Evolutionary conservation across 1,139 yeast species (phyloP).

Genomic region (Pichia sp.): DNA sequence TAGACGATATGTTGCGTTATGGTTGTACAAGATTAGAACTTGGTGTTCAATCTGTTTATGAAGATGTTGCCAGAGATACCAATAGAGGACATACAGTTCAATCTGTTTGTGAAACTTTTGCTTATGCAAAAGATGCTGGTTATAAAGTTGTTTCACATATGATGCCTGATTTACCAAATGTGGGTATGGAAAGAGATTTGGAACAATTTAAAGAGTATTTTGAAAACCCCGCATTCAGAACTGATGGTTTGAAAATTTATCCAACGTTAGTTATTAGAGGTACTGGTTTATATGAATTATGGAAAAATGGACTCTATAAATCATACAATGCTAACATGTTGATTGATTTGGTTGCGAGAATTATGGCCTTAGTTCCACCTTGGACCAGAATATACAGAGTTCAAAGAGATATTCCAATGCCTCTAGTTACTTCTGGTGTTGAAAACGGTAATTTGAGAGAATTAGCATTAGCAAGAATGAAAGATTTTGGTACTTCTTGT

Average conservation of each 20-base stretch:
- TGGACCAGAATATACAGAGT: slow-evolving; percentile 99
- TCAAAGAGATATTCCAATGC: slow-evolving; percentile 99
- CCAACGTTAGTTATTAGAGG: slow-evolving; percentile 98
- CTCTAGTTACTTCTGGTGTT: slow-evolving; percentile 94
- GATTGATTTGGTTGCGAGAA: slow-evolving; percentile 90
- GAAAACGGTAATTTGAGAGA: slow-evolving; percentile 97
- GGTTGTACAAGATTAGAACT: slow-evolving; percentile 97
- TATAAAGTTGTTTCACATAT: slow-evolving; percentile 95
- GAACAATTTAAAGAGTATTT: slow-evolving; percentile 95
- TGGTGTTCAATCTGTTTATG: slow-evolving; percentile 96
- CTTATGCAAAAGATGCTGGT: slow-evolving; percentile 95
- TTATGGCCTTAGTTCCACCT: slow-evolving; percentile 93
- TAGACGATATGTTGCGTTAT: slow-evolving; percentile 89
- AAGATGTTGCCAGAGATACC: slow-evolving; percentile 97
- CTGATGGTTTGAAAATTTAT: slow-evolving; percentile 91
- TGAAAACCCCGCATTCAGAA: slow-evolving; percentile 93
- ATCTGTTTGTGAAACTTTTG: slow-evolving; percentile 93
- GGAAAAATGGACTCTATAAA: slow-evolving; percentile 94
- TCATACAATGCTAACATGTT: slow-evolving; percentile 93
- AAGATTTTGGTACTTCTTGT: slow-evolving; percentile 93
- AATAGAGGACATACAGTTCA: slow-evolving; percentile 97
- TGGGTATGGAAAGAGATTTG: slow-evolving; percentile 96
- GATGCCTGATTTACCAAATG: slow-evolving; percentile 99
- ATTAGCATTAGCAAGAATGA: slow-evolving; percentile 93
- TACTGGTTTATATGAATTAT: slow-evolving; percentile 90